Conservation (phyloP, 768 basidiomycete genomes). For the Terana coerulea region DNA sequence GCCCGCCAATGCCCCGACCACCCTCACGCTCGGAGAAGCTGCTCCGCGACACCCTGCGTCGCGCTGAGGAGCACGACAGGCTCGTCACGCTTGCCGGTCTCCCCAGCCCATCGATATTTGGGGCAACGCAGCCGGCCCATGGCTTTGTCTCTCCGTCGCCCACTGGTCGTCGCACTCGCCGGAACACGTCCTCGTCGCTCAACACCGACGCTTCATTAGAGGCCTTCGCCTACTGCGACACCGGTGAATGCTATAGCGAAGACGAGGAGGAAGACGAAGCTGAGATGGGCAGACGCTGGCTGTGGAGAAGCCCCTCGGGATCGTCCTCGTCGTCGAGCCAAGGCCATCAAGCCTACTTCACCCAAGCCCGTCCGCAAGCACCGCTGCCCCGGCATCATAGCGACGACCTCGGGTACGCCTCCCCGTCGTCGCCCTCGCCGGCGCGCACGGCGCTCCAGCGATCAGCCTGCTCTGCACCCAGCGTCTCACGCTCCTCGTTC, state of each 20-base stretch:
- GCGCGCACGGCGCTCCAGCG: conserved; percentile 22
- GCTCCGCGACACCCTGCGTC: conserved; percentile 50
- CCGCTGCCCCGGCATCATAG: conserved; percentile 5
- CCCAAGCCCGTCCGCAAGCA: conserved; percentile 3
- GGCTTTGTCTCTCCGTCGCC: conserved; percentile 16
- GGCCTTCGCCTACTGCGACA: conserved; percentile 16
- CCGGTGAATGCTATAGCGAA: conserved; percentile 13
- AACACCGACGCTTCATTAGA: conserved; percentile 22
- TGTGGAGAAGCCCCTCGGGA: conserved; percentile 16
- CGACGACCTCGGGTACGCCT: conserved; percentile 15
- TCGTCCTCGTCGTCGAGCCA: conserved; percentile 17
- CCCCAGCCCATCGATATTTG: conserved; percentile 14
- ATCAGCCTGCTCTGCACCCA: conserved; percentile 20
- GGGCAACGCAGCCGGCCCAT: conserved; percentile 15
- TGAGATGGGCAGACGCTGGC: conserved; percentile 9
- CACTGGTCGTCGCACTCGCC: conserved; percentile 26
- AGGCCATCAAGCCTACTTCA: conserved; percentile 2
- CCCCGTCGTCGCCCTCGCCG: conserved; percentile 22
- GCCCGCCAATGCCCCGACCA: conserved; percentile 32
- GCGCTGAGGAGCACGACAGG: conserved; percentile 44
- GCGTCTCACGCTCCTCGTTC: conserved; percentile 6
- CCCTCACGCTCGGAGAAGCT: conserved; percentile 53
- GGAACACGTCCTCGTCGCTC: conserved; percentile 21
- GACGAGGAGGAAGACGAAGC: conserved; percentile 19
- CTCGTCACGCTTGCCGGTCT: conserved; percentile 23